These are phyloP conservation scores for Paratinospora sagittata DNA, from an alignment of 164 flowering plant species.

Conservation along the genomic window DNA sequence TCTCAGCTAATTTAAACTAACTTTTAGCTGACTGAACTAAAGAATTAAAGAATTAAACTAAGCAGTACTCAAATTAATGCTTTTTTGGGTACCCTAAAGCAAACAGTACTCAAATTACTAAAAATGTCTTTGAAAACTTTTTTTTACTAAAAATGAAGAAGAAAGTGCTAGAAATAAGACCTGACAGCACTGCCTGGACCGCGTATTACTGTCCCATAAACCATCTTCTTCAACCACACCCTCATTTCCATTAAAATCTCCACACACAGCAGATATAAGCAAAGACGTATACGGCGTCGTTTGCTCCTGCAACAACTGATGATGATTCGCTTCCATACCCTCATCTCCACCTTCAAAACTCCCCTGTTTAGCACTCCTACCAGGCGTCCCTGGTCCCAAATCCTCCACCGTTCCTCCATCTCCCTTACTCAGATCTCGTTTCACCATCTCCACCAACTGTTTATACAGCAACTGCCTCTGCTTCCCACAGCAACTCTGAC, in stretches of 20 bases:
- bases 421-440: slow-evolving; percentile 25
- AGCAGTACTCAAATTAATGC: no score
- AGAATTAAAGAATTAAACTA: no score
- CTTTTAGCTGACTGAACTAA: no score
- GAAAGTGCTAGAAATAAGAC: slow-evolving; percentile 23
- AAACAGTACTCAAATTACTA: no score
- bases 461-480: slow-evolving; percentile 45
- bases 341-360: slow-evolving; percentile 13
- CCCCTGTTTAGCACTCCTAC: slow-evolving; percentile 15
- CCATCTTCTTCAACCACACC: slow-evolving; percentile 20
- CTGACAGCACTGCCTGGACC: slow-evolving; percentile 43
- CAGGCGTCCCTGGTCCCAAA: slow-evolving; percentile 27
- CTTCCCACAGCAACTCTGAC: slow-evolving; percentile 41
- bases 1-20: no score
- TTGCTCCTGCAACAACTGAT: slow-evolving; percentile 24
- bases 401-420: slow-evolving; percentile 25
- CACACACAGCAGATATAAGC: slow-evolving; percentile 35
- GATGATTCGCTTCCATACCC: slow-evolving; percentile 6
- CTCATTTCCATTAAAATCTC: slow-evolving; percentile 23
- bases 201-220: slow-evolving; percentile 34
- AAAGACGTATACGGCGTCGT: slow-evolving; percentile 37
- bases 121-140: no score
- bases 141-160: neutral
- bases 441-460: slow-evolving; percentile 61
- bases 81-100: no score